Evolutionary conservation across 257 asterid genomes (phyloP).

Genomic region (Solanum pinnatisectum): DNA sequence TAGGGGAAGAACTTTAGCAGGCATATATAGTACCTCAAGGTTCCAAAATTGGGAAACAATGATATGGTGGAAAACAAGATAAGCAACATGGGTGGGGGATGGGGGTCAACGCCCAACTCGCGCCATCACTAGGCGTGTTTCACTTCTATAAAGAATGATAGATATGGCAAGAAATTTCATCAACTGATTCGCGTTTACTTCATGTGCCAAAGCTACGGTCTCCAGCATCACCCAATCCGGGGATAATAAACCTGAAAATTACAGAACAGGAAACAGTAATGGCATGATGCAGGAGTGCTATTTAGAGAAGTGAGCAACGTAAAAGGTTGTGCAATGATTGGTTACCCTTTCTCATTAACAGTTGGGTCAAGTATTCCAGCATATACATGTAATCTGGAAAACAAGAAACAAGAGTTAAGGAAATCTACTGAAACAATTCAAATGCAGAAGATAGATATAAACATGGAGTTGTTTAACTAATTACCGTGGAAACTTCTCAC

Average conservation of each 20-base stretch:
- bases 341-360: slow-evolving; percentile 80
- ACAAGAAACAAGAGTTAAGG: not conserved
- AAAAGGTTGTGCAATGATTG: not conserved
- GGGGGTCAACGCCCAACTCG: not conserved
- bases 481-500: slow-evolving; percentile 91
- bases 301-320: not conserved
- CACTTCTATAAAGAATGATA: not conserved
- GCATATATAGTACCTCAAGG: not conserved
- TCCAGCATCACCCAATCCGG: slow-evolving; percentile 97
- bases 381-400: slow-evolving; percentile 80
- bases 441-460: not conserved
- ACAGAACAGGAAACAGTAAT: not conserved
- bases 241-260: slow-evolving; percentile 70
- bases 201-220: slow-evolving; percentile 91
- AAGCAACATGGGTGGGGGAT: not conserved
- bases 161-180: not conserved
- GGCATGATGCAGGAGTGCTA: not conserved
- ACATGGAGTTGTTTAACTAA: not conserved
- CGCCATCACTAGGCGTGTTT: not conserved
- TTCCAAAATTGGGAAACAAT: not conserved
- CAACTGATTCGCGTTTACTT: not conserved
- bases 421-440: not conserved
- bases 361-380: slow-evolving; percentile 83
- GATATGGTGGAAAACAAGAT: not conserved
- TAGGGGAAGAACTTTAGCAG: not conserved